These are phyloP conservation scores for Prunus mume DNA, from an alignment of 306 rosid species.

Conservation along the genomic window DNA sequence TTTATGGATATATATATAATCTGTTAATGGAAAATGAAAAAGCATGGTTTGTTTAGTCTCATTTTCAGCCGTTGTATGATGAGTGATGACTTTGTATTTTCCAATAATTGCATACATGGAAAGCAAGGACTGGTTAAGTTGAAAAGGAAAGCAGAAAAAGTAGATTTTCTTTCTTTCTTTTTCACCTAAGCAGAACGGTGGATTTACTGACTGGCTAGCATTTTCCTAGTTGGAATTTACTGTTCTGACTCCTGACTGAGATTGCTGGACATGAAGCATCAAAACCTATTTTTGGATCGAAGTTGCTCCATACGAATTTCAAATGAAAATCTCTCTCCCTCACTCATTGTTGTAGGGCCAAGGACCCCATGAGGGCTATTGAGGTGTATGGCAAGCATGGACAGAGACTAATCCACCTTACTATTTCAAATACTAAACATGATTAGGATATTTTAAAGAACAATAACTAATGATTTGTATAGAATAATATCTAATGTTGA, in stretches of 20 bases:
- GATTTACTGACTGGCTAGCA: neutral
- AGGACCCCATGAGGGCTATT: neutral
- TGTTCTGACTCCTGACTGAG: neutral
- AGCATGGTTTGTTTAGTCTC: conserved; percentile 28
- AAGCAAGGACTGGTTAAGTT: neutral
- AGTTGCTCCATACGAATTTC: neutral
- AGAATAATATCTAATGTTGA: too few relatives aligned
- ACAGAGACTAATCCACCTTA: neutral
- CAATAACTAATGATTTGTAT: too few relatives aligned
- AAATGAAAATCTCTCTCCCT: neutral
- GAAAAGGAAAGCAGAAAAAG: neutral
- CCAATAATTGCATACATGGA: conserved; percentile 1
- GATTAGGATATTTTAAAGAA: neutral
- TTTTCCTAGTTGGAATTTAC: neutral
- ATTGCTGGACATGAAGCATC: neutral
- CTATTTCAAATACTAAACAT: neutral
- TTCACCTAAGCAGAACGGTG: neutral
- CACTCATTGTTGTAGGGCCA: neutral
- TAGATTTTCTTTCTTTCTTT: too few relatives aligned
- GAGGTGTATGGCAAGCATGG: neutral
- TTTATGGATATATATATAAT: conserved; percentile 31
- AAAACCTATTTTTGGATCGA: neutral
- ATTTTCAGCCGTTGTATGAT: neutral
- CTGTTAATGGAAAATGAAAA: conserved; percentile 27
- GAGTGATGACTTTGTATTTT: neutral